These are phyloP conservation scores for Naganishia vishniacii DNA, from an alignment of 768 basidiomycete species.

Conservation along the genomic window DNA sequence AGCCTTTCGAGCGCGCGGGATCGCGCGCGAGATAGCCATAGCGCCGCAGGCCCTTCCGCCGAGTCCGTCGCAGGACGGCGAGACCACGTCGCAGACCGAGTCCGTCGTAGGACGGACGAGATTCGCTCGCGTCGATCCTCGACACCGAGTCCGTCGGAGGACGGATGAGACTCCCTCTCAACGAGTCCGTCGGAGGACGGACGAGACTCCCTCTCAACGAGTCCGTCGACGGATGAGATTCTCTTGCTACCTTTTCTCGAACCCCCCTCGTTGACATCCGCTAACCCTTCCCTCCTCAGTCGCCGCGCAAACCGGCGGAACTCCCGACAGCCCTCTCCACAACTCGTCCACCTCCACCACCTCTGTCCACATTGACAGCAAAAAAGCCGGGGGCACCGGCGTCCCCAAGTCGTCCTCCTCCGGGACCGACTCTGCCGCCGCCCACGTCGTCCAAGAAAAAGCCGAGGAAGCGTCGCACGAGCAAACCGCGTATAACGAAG, in stretches of 20 bases:
- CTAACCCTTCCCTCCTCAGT: constrained; percentile 3
- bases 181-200: background rate
- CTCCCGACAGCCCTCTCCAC: constrained; percentile 25
- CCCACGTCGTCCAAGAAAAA: constrained; percentile 31
- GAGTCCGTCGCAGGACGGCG: background rate
- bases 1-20: too few species aligned
- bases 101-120: background rate
- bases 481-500: constrained; percentile 78
- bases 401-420: background rate
- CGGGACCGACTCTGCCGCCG: background rate
- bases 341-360: constrained; percentile 21
- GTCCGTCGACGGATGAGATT: background rate
- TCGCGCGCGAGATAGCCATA: too few species aligned
- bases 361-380: constrained; percentile 24
- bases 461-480: constrained; percentile 28
- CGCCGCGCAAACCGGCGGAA: constrained; percentile 22
- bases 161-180: too few species aligned
- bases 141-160: background rate
- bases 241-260: too few species aligned
- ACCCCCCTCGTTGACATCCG: background rate
- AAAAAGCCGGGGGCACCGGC: constrained; percentile 3
- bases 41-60: too few species aligned
- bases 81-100: background rate
- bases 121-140: background rate
- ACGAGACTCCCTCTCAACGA: too few species aligned